Base-by-base conservation (phyloP, 257 asterid genomes). In the Solanum rostratum region DNA sequence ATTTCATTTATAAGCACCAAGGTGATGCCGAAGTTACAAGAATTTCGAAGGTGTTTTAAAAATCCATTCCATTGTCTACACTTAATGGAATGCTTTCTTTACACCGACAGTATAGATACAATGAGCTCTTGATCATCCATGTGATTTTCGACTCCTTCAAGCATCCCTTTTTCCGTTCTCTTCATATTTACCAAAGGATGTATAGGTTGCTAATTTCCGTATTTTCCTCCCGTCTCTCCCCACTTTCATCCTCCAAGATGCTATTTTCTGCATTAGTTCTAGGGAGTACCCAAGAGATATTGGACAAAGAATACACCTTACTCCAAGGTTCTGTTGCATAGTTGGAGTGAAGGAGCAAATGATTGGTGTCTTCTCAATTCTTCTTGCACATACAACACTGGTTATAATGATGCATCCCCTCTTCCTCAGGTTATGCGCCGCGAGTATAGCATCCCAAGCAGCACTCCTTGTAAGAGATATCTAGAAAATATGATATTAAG, bases 391-490 rank as follows among this genome's bases (percentile, higher is more conserved):
- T 78, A 78, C 63, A 78, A 78, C 45, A 78, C 63, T 29, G 46
- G 65, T 10, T 78, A 50, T 78, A 78, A 30, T 78, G 82, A 78
- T 78, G 82, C 59, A 78, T 78, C 46, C 82, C 80, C 82, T 78
- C 82, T 78, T 78, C 82, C 82, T 78, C 82, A 78, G 63, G 82
- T 78, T 78, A 78, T 78, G 82, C 82, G 82, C 82, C 82, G 82
- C 50, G 82, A 78, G 63, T 78, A 78, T 78, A 78, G 82, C 82
- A 78, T 78, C 82, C 82, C 82, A 78, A 78, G 82, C 82, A 78
- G 82, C 82, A 78, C 82, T 78, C 82, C 82, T 78, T 78, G 82
- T 78, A 78, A 78, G 50, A 78, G 63, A 78, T 78, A 78, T 78
- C 82, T 78, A 78, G 82, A 78, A 78, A 78, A 78, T 78, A 50